Conservation (phyloP, 768 basidiomycete genomes). For the Boletus tomentosulus region DNA sequence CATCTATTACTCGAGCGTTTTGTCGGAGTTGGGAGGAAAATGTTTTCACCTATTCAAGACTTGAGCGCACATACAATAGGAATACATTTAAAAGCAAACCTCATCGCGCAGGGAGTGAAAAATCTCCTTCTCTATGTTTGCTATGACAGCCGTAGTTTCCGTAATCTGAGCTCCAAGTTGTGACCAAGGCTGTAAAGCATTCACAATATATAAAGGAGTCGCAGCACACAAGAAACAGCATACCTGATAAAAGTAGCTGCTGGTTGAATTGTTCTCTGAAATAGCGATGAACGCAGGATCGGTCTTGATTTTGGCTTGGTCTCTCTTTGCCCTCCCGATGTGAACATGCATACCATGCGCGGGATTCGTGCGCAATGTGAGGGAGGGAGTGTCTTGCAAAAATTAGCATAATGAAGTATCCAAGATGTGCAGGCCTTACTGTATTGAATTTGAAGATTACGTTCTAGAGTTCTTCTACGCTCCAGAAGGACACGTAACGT, state of each 20-base stretch:
- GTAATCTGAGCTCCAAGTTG: constrained; percentile 65
- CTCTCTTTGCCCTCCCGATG: constrained; percentile 59
- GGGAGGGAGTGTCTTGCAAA: constrained; percentile 58
- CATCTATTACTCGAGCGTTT: constrained; percentile 78
- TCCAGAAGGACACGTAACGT: constrained; percentile 42
- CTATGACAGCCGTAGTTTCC: constrained; percentile 50
- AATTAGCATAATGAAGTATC: constrained; percentile 5
- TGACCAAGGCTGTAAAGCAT: constrained; percentile 59
- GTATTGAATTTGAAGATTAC: constrained; percentile 47
- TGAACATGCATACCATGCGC: constrained; percentile 76
- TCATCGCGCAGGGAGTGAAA: constrained; percentile 67
- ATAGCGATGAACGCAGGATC: constrained; percentile 53
- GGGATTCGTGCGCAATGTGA: constrained; percentile 66
- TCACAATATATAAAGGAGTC: background rate
- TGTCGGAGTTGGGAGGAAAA: constrained; percentile 54
- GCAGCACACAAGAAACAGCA: background rate
- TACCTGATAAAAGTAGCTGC: constrained; percentile 66
- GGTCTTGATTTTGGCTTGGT: constrained; percentile 45
- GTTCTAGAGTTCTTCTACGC: constrained; percentile 51
- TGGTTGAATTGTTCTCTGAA: constrained; percentile 61
- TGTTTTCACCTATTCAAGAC: constrained; percentile 51
- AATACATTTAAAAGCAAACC: constrained; percentile 33
- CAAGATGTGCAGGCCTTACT: constrained; percentile 34
- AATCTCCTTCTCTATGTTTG: constrained; percentile 62
- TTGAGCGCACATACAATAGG: constrained; percentile 1